Base-by-base conservation (phyloP, 352 stramenopile genomes). In the Phytopythium montanum region DNA sequence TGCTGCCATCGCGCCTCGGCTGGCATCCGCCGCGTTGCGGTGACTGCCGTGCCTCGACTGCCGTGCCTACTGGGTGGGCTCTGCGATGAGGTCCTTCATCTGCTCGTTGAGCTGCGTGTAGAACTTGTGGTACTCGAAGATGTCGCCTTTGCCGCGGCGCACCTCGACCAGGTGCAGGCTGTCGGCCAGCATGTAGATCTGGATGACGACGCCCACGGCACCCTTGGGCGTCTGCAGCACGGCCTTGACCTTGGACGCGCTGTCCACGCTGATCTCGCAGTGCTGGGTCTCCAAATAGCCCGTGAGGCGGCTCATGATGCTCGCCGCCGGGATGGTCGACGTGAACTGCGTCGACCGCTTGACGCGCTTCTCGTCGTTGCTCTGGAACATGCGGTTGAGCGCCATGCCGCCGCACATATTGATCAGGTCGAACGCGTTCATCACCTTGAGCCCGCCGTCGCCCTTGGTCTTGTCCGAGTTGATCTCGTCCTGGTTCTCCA, bases 401-500 rank as follows among this genome's bases (percentile, higher is more conserved):
- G n/a, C n/a, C n/a, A n/a, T n/a, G n/a, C n/a, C n/a, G n/a, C n/a
- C n/a, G n/a, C 88, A 96, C 83, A 96, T 94, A 71, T 95, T 96
- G 78, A 97, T 95, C 60, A 97, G 63, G 45, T 97, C 90, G 56
- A 97, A 97, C 28, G 89, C 88, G 64, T 97, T 97, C 82, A 97
- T 87, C 57, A 92, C 78, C 68, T 95, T 96, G 31, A 88, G 69
- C 1, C 77, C 80, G 18, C 68, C 69, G 52, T 87, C 79, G 16
- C 62, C 68, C 61, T 88, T 89, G 59, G 65, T 73, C 73, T 92
- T 90, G 66, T 88, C 68, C 28, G 70, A 80, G 63, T 84, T 81
- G 46, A 87, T 68, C 52, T 90, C 81, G 56, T 93, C 85, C 52
- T 87, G 68, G 69, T 95, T 82, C 63, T 95, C 83, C 55, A 85